Evolutionary conservation across 371 early-diverging fungal species (phyloP).

Genomic region (Choanephora cucurbitarum): DNA sequence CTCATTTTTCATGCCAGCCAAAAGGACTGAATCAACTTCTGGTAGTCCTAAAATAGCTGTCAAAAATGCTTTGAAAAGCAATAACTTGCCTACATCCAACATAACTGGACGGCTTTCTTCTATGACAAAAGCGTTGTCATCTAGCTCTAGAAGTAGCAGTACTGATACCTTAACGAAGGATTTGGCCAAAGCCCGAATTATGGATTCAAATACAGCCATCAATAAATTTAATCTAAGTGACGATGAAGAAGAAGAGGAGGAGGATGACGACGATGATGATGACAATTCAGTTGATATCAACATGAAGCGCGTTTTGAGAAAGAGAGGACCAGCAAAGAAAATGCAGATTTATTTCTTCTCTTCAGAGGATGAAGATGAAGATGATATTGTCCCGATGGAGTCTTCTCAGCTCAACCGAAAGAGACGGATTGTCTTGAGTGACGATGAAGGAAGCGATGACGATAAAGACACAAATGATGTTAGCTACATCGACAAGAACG

Average conservation of each 20-base stretch:
- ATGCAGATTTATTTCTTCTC: not conserved
- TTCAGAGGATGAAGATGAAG: conserved; percentile 2
- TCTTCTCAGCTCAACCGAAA: not conserved
- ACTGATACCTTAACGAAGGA: conserved; percentile 5
- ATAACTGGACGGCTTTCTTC: not conserved
- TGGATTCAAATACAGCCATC: not conserved
- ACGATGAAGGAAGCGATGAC: conserved; percentile 8
- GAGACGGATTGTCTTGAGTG: conserved; percentile 1
- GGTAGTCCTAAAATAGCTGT: conserved; percentile 7
- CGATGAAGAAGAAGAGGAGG: conserved; percentile 7
- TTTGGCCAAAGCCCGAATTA: not conserved
- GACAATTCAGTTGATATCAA: not conserved
- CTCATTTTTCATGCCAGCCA: conserved; percentile 16
- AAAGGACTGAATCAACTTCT: not conserved
- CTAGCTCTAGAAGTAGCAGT: conserved; percentile 5
- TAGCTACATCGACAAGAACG: conserved; percentile 22
- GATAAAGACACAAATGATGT: conserved; percentile 19
- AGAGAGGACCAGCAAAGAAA: not conserved
- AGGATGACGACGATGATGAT: conserved; percentile 5
- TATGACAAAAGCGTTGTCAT: not conserved
- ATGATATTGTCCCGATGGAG: not conserved
- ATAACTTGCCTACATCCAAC: not conserved
- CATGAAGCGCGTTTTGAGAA: not conserved
- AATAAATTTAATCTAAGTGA: not conserved
- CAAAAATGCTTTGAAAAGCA: conserved; percentile 9